Evolutionary conservation across 164 flowering plant species (phyloP).

Genomic region (Macadamia integrifolia): DNA sequence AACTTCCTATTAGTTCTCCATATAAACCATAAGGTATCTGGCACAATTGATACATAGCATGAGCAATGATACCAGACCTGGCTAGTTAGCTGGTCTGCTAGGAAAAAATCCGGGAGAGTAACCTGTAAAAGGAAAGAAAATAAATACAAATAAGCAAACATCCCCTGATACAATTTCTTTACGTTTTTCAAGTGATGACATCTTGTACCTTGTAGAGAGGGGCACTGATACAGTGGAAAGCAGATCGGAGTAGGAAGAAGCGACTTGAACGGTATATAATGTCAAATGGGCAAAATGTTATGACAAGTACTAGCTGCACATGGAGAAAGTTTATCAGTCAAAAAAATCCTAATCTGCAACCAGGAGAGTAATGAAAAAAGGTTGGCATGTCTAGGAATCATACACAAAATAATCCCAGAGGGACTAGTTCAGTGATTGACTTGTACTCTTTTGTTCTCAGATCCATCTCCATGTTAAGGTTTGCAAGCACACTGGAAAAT

Average conservation of each 20-base stretch:
- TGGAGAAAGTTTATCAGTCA: neutral
- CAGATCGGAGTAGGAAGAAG: conserved; percentile 9
- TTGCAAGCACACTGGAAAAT: neutral
- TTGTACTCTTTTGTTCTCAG: neutral
- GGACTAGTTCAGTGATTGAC: neutral
- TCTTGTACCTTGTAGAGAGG: neutral
- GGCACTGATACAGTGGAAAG: conserved; percentile 26
- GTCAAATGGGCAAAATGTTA: neutral
- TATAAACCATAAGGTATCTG: neutral
- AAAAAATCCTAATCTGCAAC: neutral
- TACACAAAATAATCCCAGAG: neutral
- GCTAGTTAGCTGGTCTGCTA: conserved; percentile 39
- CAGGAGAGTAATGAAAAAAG: too few relatives aligned
- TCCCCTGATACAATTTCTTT: neutral
- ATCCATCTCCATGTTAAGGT: conserved; percentile 43
- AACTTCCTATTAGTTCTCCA: neutral
- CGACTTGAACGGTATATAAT: neutral
- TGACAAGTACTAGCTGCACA: neutral
- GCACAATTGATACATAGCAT: neutral
- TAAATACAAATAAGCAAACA: too few relatives aligned
- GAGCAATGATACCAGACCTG: neutral
- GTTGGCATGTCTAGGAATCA: neutral
- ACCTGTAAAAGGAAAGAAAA: neutral
- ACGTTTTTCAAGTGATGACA: neutral
- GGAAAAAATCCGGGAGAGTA: neutral